Evolutionary conservation across 192 early-diverging fungal species (phyloP).

Genomic region (Entomortierella parvispora): DNA sequence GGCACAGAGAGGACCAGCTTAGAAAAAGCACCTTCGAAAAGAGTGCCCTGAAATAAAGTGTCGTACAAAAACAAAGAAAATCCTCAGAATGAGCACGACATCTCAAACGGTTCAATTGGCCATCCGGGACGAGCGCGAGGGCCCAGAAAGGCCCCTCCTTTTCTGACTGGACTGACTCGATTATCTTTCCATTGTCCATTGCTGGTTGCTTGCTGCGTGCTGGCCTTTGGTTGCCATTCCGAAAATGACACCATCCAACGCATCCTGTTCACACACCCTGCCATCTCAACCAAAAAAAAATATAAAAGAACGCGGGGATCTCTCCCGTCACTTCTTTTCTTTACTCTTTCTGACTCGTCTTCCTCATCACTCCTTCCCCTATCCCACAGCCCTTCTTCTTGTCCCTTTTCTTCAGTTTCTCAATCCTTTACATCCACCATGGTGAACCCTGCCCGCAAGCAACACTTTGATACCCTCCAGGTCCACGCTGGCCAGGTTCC

Average conservation of each 20-base stretch:
- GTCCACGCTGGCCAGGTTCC: conserved; percentile 85
- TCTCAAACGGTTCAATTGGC: too few species aligned
- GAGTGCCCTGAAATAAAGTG: neutral
- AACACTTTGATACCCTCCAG: conserved; percentile 90
- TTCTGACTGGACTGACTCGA: too few species aligned
- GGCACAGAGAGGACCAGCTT: neutral
- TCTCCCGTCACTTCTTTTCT: conserved; percentile 4
- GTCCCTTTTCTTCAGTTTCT: neutral
- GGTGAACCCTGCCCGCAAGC: conserved; percentile 21
- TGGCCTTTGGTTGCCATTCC: too few species aligned
- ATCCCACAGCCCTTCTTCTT: neutral
- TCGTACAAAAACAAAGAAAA: neutral
- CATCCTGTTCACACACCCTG: neutral
- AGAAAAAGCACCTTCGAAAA: neutral
- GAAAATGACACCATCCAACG: neutral
- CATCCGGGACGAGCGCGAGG: too few species aligned
- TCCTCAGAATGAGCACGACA: neutral
- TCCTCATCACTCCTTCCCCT: neutral
- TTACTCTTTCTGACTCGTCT: neutral
- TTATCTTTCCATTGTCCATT: too few species aligned
- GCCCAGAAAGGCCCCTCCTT: too few species aligned
- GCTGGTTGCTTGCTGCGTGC: too few species aligned
- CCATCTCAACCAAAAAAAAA: neutral
- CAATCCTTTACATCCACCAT: conserved; percentile 8
- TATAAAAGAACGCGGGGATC: conserved; percentile 8